Conservation (phyloP, 768 basidiomycete species). For the Tylopilus plumbeoviolaceoides region DNA sequence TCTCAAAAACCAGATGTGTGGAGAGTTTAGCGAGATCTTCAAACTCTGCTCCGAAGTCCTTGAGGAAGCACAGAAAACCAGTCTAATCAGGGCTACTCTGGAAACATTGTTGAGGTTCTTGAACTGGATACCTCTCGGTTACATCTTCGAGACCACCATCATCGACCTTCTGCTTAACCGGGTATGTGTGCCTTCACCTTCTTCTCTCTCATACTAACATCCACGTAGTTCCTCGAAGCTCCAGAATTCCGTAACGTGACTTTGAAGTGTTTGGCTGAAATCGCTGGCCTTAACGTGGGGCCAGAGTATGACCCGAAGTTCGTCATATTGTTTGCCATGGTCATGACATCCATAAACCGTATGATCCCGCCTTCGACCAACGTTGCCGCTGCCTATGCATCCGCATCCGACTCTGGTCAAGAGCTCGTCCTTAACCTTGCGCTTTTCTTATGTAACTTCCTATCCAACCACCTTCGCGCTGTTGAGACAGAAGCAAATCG, state of each 20-base stretch:
- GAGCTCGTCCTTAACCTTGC: conserved; percentile 96
- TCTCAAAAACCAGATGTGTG: conserved; percentile 97
- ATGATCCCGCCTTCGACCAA: conserved; percentile 97
- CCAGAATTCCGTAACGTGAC: conserved; percentile 97
- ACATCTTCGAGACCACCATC: conserved; percentile 97
- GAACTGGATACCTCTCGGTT: conserved; percentile 99
- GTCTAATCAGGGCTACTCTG: conserved; percentile 88
- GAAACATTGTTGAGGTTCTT: conserved; percentile 94
- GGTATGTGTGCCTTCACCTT: conserved; percentile 46
- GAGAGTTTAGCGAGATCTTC: conserved; percentile 97
- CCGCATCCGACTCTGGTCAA: conserved; percentile 88
- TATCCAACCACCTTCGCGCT: conserved; percentile 88
- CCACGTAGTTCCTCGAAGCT: conserved; percentile 83
- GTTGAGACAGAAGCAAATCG: conserved; percentile 89
- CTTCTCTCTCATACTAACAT: conserved; percentile 10
- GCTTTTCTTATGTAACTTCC: conserved; percentile 96
- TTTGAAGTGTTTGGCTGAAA: conserved; percentile 93
- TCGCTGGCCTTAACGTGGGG: conserved; percentile 90
- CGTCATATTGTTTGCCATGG: conserved; percentile 94
- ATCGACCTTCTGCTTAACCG: conserved; percentile 91
- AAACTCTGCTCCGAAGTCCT: conserved; percentile 95
- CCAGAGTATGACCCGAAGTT: conserved; percentile 99
- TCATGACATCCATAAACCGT: conserved; percentile 94
- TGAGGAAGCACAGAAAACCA: conserved; percentile 94
- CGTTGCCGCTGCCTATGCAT: conserved; percentile 87